Evolutionary conservation across 2,329 filamentous ascomycete genomes (phyloP).

Genomic region (Phaeophleospora eucalypticola): DNA sequence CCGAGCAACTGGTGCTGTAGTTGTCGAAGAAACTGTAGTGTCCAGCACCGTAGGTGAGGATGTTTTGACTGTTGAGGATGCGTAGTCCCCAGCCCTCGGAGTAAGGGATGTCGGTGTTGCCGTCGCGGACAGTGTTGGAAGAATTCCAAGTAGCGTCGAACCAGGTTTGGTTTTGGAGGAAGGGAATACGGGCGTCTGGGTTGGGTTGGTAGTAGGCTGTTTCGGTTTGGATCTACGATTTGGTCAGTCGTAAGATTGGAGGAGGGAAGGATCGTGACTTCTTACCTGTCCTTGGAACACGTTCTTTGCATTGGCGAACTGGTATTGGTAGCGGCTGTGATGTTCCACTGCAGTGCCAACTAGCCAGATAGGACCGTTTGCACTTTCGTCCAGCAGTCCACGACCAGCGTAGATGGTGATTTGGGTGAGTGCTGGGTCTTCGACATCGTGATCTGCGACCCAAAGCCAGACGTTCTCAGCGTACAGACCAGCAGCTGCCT

Average conservation of each 20-base stretch:
- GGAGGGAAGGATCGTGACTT: too few species aligned
- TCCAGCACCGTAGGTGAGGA: constrained; percentile 60
- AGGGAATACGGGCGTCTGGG: constrained; percentile 67
- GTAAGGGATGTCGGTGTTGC: constrained; percentile 28
- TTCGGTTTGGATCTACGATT: constrained; percentile 69
- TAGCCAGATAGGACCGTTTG: constrained; percentile 52
- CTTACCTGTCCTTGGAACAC: constrained; percentile 66
- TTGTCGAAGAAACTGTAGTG: constrained; percentile 67
- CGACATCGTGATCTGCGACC: constrained; percentile 88
- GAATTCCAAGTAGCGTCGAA: constrained; percentile 65
- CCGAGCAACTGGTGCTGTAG: constrained; percentile 47
- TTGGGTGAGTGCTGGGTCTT: constrained; percentile 65
- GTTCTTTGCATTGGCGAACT: constrained; percentile 70
- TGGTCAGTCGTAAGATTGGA: not conserved
- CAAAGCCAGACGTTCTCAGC: constrained; percentile 91
- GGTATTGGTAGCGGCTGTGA: constrained; percentile 69
- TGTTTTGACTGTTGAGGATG: constrained; percentile 52
- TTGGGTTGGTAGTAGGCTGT: constrained; percentile 83
- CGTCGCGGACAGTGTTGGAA: constrained; percentile 36
- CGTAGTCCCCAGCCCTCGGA: constrained; percentile 63
- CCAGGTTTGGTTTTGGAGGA: constrained; percentile 54
- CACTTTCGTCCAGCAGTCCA: constrained; percentile 74
- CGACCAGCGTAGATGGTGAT: constrained; percentile 89
- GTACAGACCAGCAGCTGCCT: constrained; percentile 60
- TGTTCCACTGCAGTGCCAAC: constrained; percentile 67